Evolutionary conservation across 2,329 filamentous ascomycete species (phyloP).

Genomic region (Diaporthe nobilis): DNA sequence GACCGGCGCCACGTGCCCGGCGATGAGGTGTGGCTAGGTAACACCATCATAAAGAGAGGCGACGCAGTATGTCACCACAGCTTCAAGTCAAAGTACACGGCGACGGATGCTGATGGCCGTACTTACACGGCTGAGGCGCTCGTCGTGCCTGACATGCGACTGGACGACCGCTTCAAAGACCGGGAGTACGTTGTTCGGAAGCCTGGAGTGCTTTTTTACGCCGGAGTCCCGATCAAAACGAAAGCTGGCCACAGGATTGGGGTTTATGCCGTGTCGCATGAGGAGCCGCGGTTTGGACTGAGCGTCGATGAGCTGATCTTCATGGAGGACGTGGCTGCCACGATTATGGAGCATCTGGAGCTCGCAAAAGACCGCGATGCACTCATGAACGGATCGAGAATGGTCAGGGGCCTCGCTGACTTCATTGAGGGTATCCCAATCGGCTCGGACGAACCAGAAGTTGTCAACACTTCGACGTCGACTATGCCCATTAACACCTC

Average conservation of each 20-base stretch:
- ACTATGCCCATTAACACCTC: conserved; percentile 16
- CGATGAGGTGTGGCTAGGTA: conserved; percentile 37
- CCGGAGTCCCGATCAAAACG: conserved; percentile 36
- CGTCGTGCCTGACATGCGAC: conserved; percentile 36
- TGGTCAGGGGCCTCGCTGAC: conserved; percentile 45
- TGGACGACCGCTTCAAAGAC: conserved; percentile 40
- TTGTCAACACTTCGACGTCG: background rate
- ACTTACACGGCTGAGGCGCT: conserved; percentile 19
- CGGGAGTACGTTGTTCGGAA: conserved; percentile 23
- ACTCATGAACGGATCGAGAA: conserved; percentile 44
- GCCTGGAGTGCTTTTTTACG: conserved; percentile 30
- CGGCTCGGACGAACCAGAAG: conserved; percentile 9
- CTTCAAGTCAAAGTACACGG: conserved; percentile 44
- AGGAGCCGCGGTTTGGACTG: conserved; percentile 14
- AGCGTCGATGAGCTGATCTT: conserved; percentile 43
- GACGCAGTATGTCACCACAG: conserved; percentile 46
- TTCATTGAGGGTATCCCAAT: conserved; percentile 43
- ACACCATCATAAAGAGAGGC: conserved; percentile 22
- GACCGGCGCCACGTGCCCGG: conserved; percentile 31
- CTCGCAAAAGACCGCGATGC: conserved; percentile 44
- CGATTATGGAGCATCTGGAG: conserved; percentile 49
- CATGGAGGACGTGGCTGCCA: conserved; percentile 46
- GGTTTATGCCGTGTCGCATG: conserved; percentile 27
- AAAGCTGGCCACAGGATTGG: conserved; percentile 36
- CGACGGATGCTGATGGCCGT: conserved; percentile 57